Conservation (phyloP, 225 moss, liverwort and hornwort genomes). For the Physcomitrium patens region DNA sequence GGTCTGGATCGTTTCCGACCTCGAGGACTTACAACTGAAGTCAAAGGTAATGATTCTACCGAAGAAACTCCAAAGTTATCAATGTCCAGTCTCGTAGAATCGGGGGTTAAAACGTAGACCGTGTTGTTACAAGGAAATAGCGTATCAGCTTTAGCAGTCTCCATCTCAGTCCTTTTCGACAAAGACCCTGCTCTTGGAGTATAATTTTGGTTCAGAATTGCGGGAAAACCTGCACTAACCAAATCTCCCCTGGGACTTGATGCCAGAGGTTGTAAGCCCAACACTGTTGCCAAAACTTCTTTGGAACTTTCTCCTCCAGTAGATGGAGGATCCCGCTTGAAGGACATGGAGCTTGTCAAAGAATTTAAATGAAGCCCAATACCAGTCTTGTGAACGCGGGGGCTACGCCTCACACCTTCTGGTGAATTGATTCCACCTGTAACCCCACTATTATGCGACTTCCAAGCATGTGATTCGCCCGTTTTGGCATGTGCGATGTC, state of each 20-base stretch:
- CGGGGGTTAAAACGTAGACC: constrained; percentile 31
- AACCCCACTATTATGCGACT: constrained; percentile 37
- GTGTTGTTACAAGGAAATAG: constrained; percentile 13
- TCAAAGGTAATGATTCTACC: constrained; percentile 30
- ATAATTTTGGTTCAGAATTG: constrained; percentile 32
- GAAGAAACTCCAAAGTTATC: constrained; percentile 28
- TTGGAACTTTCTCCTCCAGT: constrained; percentile 49
- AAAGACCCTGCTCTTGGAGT: constrained; percentile 41
- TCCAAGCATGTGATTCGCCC: constrained; percentile 23
- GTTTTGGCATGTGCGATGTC: constrained; percentile 25
- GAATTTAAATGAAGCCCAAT: constrained; percentile 84
- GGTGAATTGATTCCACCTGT: constrained; percentile 10
- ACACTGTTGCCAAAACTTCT: constrained; percentile 60
- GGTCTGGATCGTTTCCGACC: constrained; percentile 53
- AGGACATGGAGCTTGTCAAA: constrained; percentile 66
- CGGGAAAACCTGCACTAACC: constrained; percentile 33
- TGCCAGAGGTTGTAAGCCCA: constrained; percentile 49
- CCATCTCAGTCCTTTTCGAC: constrained; percentile 52
- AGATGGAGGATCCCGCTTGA: constrained; percentile 52
- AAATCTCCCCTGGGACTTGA: constrained; percentile 34
- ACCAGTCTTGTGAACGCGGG: constrained; percentile 51
- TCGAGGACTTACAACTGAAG: constrained; percentile 29
- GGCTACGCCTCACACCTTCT: constrained; percentile 32
- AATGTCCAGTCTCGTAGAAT: constrained; percentile 31
- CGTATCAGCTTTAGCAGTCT: constrained; percentile 18